Conservation (phyloP, 352 stramenopile genomes). For the Phytophthora multivora region DNA sequence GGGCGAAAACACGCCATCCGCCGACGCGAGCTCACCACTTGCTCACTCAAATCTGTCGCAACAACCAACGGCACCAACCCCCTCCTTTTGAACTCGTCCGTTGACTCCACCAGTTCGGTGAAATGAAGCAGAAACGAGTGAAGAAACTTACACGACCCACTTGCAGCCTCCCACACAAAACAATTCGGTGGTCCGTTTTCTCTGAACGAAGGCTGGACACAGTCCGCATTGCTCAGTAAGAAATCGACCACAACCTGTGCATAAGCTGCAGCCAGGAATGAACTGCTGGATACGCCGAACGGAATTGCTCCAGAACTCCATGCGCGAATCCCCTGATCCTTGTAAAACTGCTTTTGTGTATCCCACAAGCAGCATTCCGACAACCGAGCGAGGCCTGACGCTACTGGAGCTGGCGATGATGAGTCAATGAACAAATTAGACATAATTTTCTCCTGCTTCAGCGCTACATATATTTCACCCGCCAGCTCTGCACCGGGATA, state of each 20-base stretch:
- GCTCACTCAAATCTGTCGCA: constrained; percentile 72
- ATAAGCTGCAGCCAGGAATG: constrained; percentile 72
- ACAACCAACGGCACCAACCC: constrained; percentile 61
- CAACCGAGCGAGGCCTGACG: constrained; percentile 29
- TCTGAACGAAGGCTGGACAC: constrained; percentile 2
- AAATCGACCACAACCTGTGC: constrained; percentile 58
- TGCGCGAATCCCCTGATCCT: constrained; percentile 68
- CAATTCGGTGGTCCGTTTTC: constrained; percentile 50
- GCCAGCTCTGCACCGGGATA: constrained; percentile 11
- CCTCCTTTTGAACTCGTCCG: constrained; percentile 30
- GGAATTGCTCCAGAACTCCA: constrained; percentile 78
- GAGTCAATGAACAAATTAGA: constrained; percentile 4
- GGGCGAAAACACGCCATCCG: constrained; percentile 65
- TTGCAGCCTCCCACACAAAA: constrained; percentile 84
- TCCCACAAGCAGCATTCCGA: constrained; percentile 71
- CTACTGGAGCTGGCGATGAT: background rate
- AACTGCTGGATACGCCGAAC: constrained; percentile 82
- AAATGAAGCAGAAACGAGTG: constrained; percentile 78
- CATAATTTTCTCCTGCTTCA: background rate
- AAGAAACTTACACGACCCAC: constrained; percentile 84
- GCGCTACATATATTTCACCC: background rate
- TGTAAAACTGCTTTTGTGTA: constrained; percentile 83
- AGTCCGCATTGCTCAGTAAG: constrained; percentile 35
- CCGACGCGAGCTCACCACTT: constrained; percentile 67
- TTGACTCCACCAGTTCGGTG: constrained; percentile 37